These are phyloP conservation scores for Tinospora cordifolia DNA, from an alignment of 164 flowering plant species.

Conservation along the genomic window DNA sequence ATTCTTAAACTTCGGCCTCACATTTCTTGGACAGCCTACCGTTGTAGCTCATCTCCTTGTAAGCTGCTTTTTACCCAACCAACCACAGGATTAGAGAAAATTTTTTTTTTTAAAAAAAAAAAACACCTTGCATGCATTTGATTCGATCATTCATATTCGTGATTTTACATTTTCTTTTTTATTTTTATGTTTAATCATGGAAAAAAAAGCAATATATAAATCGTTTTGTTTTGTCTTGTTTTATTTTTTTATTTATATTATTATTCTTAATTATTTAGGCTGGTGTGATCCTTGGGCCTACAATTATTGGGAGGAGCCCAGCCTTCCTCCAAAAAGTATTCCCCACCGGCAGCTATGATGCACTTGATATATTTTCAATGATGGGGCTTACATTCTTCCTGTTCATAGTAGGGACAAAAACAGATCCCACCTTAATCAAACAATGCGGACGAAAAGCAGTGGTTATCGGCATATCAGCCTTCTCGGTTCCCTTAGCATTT, in stretches of 20 bases:
- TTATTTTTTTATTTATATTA: background rate
- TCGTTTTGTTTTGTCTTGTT: background rate
- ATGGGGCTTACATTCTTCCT: conserved; percentile 1
- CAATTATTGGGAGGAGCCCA: background rate
- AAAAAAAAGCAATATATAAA: too few species aligned
- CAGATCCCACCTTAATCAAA: background rate
- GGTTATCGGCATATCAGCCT: background rate
- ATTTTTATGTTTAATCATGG: too few species aligned
- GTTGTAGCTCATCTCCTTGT: too few species aligned
- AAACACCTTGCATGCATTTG: too few species aligned
- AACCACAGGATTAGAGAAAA: too few species aligned
- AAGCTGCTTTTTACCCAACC: too few species aligned
- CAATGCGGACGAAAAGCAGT: background rate
- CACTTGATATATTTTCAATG: background rate
- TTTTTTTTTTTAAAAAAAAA: too few species aligned
- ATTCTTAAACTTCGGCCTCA: background rate
- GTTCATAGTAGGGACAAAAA: background rate
- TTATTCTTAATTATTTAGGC: conserved; percentile 1
- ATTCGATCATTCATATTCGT: too few species aligned
- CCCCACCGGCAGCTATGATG: background rate
- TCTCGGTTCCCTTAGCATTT: background rate
- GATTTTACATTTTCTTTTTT: too few species aligned
- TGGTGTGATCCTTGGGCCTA: conserved; percentile 4
- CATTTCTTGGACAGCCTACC: background rate
- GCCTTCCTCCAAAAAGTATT: background rate